Conservation (phyloP, 148 eudicot species). For the Bassia scoparia region DNA sequence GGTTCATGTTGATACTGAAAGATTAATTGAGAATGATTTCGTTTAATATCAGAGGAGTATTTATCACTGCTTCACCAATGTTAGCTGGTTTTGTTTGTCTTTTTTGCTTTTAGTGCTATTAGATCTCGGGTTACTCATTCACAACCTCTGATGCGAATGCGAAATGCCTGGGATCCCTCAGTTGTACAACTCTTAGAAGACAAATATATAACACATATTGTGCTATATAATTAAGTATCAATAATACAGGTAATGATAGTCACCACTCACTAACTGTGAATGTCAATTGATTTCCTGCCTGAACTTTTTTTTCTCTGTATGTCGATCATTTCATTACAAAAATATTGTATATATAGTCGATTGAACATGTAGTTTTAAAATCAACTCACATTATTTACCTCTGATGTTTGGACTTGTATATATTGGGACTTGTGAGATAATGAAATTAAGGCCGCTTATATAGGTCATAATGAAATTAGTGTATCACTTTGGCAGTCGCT, state of each 20-base stretch:
- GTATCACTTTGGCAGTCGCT: too few relatives aligned
- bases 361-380: too few relatives aligned
- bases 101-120: slow-evolving; percentile 81
- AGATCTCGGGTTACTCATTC: slow-evolving; percentile 85
- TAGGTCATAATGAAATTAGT: too few relatives aligned
- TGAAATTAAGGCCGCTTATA: too few relatives aligned
- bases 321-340: too few relatives aligned
- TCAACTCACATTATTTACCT: too few relatives aligned
- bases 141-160: slow-evolving; percentile 47
- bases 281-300: neutral
- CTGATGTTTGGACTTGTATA: too few relatives aligned
- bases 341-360: too few relatives aligned
- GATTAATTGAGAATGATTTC: slow-evolving; percentile 66
- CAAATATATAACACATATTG: slow-evolving; percentile 61
- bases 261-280: neutral
- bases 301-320: too few relatives aligned
- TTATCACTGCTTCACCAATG: slow-evolving; percentile 66
- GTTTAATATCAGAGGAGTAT: slow-evolving; percentile 75
- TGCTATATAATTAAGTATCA: slow-evolving; percentile 79
- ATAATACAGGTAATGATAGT: slow-evolving; percentile 66
- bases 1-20: slow-evolving; percentile 88
- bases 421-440: too few relatives aligned
- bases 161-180: slow-evolving; percentile 36
- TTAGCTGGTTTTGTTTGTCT: slow-evolving; percentile 90
- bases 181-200: slow-evolving; percentile 58